phyloP scores from a whole-genome alignment of 768 basidiomycete genomes.

The Lactarius sanguifluus region DNA sequence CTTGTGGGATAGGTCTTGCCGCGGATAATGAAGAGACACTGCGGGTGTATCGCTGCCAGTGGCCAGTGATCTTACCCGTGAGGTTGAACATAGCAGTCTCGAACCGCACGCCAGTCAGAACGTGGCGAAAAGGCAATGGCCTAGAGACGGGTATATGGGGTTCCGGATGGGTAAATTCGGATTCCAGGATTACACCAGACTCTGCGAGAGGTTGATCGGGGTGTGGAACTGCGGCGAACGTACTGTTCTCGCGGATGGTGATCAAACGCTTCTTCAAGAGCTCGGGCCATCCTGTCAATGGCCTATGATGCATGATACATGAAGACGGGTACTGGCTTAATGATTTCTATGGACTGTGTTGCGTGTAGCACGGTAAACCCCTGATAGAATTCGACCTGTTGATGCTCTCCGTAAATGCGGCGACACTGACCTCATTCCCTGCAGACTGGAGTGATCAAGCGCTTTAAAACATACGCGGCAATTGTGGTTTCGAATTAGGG shows the following conservation, averaged over 20 bases:
- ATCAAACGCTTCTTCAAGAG: slow-evolving; percentile 59
- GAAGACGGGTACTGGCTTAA: slow-evolving; percentile 54
- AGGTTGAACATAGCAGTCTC: slow-evolving; percentile 38
- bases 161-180: slow-evolving; percentile 58
- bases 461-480: neutral
- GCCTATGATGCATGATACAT: too few species aligned
- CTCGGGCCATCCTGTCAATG: too few species aligned
- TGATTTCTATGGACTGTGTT: slow-evolving; percentile 74
- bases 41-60: slow-evolving; percentile 44
- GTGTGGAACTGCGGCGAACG: slow-evolving; percentile 31
- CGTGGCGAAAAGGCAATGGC: slow-evolving; percentile 18
- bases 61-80: slow-evolving; percentile 42
- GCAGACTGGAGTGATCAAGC: neutral
- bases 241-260: slow-evolving; percentile 81
- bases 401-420: slow-evolving; percentile 59
- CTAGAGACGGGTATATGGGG: slow-evolving; percentile 43
- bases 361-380: slow-evolving; percentile 71
- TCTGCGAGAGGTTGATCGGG: slow-evolving; percentile 41
- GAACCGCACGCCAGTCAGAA: neutral
- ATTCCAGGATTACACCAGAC: slow-evolving; percentile 70
- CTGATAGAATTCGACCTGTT: slow-evolving; percentile 45
- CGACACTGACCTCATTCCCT: slow-evolving; percentile 67
- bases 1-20: slow-evolving; percentile 40
- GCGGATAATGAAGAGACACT: slow-evolving; percentile 39
- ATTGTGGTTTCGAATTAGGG: neutral